phyloP scores from a whole-genome alignment of 768 basidiomycete species.

The Amyloporia xantha region DNA sequence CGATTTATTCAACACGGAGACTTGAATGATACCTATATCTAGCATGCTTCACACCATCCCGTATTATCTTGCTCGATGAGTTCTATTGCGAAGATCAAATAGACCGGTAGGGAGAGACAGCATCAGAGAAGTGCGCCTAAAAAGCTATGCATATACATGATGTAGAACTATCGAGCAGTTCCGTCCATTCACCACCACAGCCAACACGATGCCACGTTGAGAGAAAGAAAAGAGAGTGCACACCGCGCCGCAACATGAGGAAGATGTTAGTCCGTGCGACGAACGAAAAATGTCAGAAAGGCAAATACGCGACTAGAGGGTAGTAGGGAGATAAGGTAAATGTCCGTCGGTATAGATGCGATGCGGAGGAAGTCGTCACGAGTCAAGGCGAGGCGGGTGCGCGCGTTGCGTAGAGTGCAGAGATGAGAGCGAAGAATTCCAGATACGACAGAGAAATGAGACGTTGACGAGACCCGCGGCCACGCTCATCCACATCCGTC shows the following conservation, averaged over 20 bases:
- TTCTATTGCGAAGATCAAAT: too few relatives aligned
- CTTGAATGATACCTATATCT: too few relatives aligned
- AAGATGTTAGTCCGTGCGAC: background rate
- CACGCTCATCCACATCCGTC: slow-evolving; percentile 28
- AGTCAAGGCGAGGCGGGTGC: background rate
- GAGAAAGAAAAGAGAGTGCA: background rate
- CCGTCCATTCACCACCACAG: background rate
- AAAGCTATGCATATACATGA: background rate
- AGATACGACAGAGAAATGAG: background rate
- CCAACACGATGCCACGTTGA: background rate
- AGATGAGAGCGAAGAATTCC: background rate
- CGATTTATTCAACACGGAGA: too few relatives aligned
- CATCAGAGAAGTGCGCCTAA: background rate
- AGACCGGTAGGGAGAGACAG: too few relatives aligned
- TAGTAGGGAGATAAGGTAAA: background rate
- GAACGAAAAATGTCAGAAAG: background rate
- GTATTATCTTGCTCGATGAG: too few relatives aligned
- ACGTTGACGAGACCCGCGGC: background rate
- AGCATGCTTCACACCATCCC: too few relatives aligned
- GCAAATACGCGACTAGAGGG: background rate
- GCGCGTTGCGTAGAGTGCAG: background rate
- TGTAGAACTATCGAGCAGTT: background rate
- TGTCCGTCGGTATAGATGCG: slow-evolving; percentile 1
- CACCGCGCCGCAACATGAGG: background rate
- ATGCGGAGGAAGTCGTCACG: background rate